Base-by-base conservation (phyloP, 1,284 basidiomycete species). In the Neolentinus lepideus region DNA sequence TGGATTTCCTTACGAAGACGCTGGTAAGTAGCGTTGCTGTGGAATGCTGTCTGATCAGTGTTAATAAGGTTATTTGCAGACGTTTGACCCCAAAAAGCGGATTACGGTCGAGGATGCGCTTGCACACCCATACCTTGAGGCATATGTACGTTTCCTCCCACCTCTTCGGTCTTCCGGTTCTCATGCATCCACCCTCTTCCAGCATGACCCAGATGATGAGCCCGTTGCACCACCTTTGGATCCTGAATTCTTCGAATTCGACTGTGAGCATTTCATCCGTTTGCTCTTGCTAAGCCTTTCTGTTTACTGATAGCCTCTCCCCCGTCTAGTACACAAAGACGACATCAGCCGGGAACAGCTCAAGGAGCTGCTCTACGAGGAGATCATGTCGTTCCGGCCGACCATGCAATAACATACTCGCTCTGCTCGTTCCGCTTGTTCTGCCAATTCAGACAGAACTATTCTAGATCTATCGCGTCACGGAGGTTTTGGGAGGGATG, bases 131-230 rank as follows among this genome's bases (percentile, higher is more conserved):
- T 96, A 95, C 67, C 78, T 97, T 19, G 91, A 93, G 67, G 90
- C 93, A 66, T 95, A 95, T 66, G 87, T 88, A 64, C 55, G 84
- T 78, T 25, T 43, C 43, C 53, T 0, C 12, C 31, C 33, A 16
- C 1, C n/a, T 19, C 2, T 14, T 52, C 10, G 27, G 56, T 54
- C 21, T 9, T 46, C 19, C 8, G 19, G 6, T 6, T 9, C 27
- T 43, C 35, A 58, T 63, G 29, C 63, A 54, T 38, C 51, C 33
- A 22, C 57, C 4, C 52, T 36, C 4, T 29, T 43, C 43, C 62
- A 90, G 85, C 89, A 92, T 64, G 94, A 95, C 66, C 92, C 93
- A 0, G 91, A 94, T 45, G 94, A 97, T 65, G 94, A 97, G 71
- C 94, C 94, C 0, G 83, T 87, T 16, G 93, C 94, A 1, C 88